These are phyloP conservation scores for Penicillium daleae DNA, from an alignment of 495 filamentous ascomycete genomes.

Conservation along the genomic window DNA sequence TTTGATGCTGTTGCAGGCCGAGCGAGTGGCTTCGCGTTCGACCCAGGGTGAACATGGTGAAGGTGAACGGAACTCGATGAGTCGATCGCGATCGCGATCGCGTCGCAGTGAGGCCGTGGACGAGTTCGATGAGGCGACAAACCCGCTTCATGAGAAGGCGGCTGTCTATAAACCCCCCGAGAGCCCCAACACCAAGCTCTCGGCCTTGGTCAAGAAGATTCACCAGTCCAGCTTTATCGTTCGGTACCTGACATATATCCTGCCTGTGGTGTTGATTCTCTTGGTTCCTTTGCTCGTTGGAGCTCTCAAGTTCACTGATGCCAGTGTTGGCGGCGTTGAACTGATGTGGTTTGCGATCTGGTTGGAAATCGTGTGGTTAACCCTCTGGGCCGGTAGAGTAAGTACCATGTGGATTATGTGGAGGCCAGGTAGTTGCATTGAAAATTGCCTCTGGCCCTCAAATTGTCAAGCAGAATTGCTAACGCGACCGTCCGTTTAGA, in stretches of 20 bases:
- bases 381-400: slow-evolving; percentile 80
- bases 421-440: neutral
- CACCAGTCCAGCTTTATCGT: slow-evolving; percentile 77
- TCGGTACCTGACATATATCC: slow-evolving; percentile 86
- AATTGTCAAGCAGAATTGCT: neutral
- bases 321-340: slow-evolving; percentile 74
- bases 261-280: slow-evolving; percentile 72
- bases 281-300: slow-evolving; percentile 84
- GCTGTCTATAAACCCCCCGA: slow-evolving; percentile 70
- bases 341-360: slow-evolving; percentile 93
- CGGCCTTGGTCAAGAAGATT: slow-evolving; percentile 65
- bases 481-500: slow-evolving; percentile 37
- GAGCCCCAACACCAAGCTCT: slow-evolving; percentile 64
- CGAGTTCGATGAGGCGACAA: slow-evolving; percentile 79
- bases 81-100: slow-evolving; percentile 54
- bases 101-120: slow-evolving; percentile 66
- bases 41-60: slow-evolving; percentile 49
- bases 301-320: slow-evolving; percentile 62
- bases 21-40: slow-evolving; percentile 68
- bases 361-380: slow-evolving; percentile 92
- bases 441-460: neutral
- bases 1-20: slow-evolving; percentile 78
- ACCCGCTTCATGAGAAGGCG: slow-evolving; percentile 72
- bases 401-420: slow-evolving; percentile 26
- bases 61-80: slow-evolving; percentile 47